Evolutionary conservation across 2,329 filamentous ascomycete species (phyloP).

Genomic region (Paradendryphiella salina): DNA sequence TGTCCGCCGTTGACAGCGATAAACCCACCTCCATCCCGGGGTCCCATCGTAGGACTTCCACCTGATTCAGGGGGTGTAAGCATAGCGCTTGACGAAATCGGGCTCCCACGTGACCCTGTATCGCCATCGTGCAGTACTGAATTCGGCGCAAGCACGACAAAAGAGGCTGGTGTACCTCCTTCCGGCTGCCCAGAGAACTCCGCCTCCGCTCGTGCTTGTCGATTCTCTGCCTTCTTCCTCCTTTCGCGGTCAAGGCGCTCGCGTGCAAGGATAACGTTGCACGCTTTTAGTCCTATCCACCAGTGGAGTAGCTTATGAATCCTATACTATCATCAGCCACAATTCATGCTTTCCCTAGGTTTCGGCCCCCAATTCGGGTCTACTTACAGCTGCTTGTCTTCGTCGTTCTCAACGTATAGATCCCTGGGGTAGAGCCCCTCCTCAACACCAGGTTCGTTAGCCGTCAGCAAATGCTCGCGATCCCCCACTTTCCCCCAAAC

Average conservation of each 20-base stretch:
- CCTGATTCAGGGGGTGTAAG: slow-evolving; percentile 37
- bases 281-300: slow-evolving; percentile 46
- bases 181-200: slow-evolving; percentile 30
- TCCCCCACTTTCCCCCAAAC: slow-evolving; percentile 40
- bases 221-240: slow-evolving; percentile 42
- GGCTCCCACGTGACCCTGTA: slow-evolving; percentile 31
- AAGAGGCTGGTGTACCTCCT: slow-evolving; percentile 30
- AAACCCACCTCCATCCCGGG: slow-evolving; percentile 23
- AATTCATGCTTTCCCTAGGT: not conserved
- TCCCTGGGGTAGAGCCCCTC: slow-evolving; percentile 39
- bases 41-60: slow-evolving; percentile 32
- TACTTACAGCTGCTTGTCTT: slow-evolving; percentile 39
- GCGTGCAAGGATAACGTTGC: slow-evolving; percentile 44
- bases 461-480: slow-evolving; percentile 40
- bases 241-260: slow-evolving; percentile 42
- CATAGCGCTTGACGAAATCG: slow-evolving; percentile 35
- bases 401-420: slow-evolving; percentile 39
- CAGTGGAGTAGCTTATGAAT: slow-evolving; percentile 43
- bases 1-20: slow-evolving; percentile 14
- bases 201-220: slow-evolving; percentile 34
- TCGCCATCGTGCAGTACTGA: slow-evolving; percentile 32
- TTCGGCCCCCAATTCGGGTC: not conserved
- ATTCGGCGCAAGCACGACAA: slow-evolving; percentile 37
- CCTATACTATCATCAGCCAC: slow-evolving; percentile 24
- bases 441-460: slow-evolving; percentile 40